phyloP scores from a whole-genome alignment of 352 stramenopile species.

The Globisporangium sylvaticum region DNA sequence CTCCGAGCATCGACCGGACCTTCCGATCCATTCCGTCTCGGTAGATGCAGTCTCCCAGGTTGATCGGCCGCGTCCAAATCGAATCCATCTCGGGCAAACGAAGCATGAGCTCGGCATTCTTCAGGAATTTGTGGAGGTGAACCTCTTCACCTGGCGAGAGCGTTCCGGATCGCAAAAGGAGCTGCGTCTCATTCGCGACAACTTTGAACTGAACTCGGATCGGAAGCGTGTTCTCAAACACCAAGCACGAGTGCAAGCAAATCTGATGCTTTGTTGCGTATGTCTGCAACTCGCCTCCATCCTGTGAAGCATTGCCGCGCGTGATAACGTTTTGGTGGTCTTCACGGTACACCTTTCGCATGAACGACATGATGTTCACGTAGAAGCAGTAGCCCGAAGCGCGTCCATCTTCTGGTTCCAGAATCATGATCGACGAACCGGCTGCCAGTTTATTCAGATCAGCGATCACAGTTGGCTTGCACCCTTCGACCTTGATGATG shows the following conservation, averaged over 20 bases:
- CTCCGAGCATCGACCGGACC: conserved; percentile 62
- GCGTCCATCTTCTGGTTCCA: conserved; percentile 58
- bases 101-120: conserved; percentile 64
- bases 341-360: conserved; percentile 87
- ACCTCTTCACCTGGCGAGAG: conserved; percentile 82
- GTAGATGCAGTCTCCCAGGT: conserved; percentile 79
- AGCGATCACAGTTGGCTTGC: conserved; percentile 77
- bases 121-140: conserved; percentile 77
- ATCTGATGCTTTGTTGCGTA: conserved; percentile 89
- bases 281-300: conserved; percentile 50
- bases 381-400: conserved; percentile 79
- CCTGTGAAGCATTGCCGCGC: conserved; percentile 42
- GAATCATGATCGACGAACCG: conserved; percentile 61
- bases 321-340: conserved; percentile 76
- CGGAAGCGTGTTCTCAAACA: conserved; percentile 86
- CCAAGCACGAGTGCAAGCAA: conserved; percentile 72
- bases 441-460: conserved; percentile 59
- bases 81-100: conserved; percentile 85
- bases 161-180: conserved; percentile 58
- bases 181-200: conserved; percentile 23
- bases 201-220: conserved; percentile 85
- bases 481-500: conserved; percentile 82
- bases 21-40: conserved; percentile 66
- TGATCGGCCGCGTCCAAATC: conserved; percentile 70
- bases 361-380: conserved; percentile 75